Evolutionary conservation across 768 basidiomycete species (phyloP).

Genomic region (Gymnopilus dilepis): DNA sequence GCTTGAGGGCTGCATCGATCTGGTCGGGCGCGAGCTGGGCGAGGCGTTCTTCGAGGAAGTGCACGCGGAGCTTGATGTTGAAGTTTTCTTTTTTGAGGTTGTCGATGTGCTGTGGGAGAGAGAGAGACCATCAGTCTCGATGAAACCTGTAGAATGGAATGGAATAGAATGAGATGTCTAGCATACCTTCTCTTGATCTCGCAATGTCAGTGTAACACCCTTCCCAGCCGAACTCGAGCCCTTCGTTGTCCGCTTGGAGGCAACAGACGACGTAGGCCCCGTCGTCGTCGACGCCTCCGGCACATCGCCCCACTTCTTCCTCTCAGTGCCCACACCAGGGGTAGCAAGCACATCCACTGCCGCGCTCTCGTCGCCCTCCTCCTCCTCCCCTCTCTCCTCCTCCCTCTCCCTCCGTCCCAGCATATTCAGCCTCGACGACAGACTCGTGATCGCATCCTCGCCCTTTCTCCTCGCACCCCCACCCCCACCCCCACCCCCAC

Average conservation of each 20-base stretch:
- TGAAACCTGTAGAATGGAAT: not conserved
- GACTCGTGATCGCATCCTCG: conserved; percentile 44
- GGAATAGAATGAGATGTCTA: not conserved
- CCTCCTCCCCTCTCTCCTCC: conserved; percentile 40
- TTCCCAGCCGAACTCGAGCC: conserved; percentile 44
- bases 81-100: conserved; percentile 97
- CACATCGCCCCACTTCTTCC: conserved; percentile 47
- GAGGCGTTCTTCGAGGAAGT: conserved; percentile 93
- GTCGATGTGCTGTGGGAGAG: conserved; percentile 79
- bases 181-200: conserved; percentile 95
- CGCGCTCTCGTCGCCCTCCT: conserved; percentile 37
- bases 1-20: conserved; percentile 88
- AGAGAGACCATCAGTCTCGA: not conserved
- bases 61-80: conserved; percentile 92
- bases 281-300: conserved; percentile 41
- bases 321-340: conserved; percentile 54
- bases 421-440: conserved; percentile 42
- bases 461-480: conserved; percentile 35
- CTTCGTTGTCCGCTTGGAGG: conserved; percentile 44
- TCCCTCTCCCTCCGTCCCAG: conserved; percentile 40
- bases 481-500: not conserved
- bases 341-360: conserved; percentile 55
- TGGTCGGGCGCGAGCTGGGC: conserved; percentile 90
- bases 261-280: conserved; percentile 34
- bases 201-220: conserved; percentile 71